Evolutionary conservation across 306 rosid genomes (phyloP), one percentile per base, ranked within the genome.

Genomic region (Quercus suber): DNA sequence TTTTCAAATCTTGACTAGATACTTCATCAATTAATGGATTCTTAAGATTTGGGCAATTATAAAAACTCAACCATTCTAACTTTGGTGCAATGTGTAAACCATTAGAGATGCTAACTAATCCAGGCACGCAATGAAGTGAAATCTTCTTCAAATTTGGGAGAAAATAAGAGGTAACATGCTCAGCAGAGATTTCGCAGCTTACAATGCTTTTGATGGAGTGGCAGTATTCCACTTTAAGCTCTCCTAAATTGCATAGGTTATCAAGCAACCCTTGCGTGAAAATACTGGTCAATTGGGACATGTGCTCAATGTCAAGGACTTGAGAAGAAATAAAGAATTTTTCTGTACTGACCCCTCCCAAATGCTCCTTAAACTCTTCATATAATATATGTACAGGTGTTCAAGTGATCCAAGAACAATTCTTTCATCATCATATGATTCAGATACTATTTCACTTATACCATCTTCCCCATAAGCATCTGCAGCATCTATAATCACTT

Each of bases 291-390:
- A 83, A 53, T 13, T 37, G 25, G 43, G 82, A 12, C 88, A 84
- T 59, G 59, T 81, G 5, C 81, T 78, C 59, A 84, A 30, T 41
- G 43, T 6, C 15, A 81, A 37, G 30, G 20, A 73, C 68, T 74
- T 78, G 0, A 81, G 14, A 19, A 60, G 73, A 41, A 33, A 69
- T 8, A 18, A 33, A 37, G 43, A 37, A 37, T 6, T 37, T 1
- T 37, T 2, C 3, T 15, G 75, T 17, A 37, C 14, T 51, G 43
- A 12, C 5, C 80, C 81, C 2, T 37, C 57, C 4, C 75, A 75
- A 0, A 84, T 72, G 55, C 81, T 74, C 57, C 76, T 71, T 55
- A 79, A 72, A 33, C 64, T 83, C 78, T 79, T 83, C 86, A 83
- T 83, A 58, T 79, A 76, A 3, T 49, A 83, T 73, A 74, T 73